Base-by-base conservation (phyloP, 352 stramenopile genomes). In the Globisporangium solare region DNA sequence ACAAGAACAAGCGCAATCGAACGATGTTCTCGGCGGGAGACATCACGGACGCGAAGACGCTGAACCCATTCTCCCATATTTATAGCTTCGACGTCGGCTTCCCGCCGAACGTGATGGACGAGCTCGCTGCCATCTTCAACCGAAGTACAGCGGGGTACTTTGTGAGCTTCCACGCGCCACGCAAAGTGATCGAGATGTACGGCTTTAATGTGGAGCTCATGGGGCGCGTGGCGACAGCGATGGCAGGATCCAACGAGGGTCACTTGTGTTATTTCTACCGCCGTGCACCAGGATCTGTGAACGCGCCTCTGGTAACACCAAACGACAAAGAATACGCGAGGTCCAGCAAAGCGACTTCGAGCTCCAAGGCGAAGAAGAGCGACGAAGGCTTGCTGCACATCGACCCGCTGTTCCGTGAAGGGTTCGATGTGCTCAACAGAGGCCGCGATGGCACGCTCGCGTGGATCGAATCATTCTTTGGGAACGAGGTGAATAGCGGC, bases 21-120 rank as follows among this genome's bases (percentile, higher is more conserved):
- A 95, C 83, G 24, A 83, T 97, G 39, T 98, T 99, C 60, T 86
- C 91, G 2, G 83, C 90, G 8, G 93, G 91, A 11, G 94, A 99
- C 70, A 98, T 99, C 57, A 97, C 86, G 12, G 68, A 96, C 58
- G 96, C 95, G 0, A 76, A 87, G 35, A 96, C 84, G 31, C 95
- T 99, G 40, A 92, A 99, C 71, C 96, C 95, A 0, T 99, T 99
- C 63, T 98, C 96, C 6, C 97, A 99, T 71, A 85, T 99, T 20
- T 99, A 99, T 72, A 99, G 97, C 81, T 99, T 99, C 67, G 96
- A 98, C 56, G 95, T 99, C 54, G 97, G 96, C 14, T 99, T 99
- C 65, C 97, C 97, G n/a, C 95, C 96, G 1, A 67, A 83, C 40
- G 88, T 98, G 15, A 98, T 98, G 77, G 70, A 95, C 56, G 71